Conservation (phyloP, 2,329 filamentous ascomycete genomes). For the Sclerotinia subarctica region DNA sequence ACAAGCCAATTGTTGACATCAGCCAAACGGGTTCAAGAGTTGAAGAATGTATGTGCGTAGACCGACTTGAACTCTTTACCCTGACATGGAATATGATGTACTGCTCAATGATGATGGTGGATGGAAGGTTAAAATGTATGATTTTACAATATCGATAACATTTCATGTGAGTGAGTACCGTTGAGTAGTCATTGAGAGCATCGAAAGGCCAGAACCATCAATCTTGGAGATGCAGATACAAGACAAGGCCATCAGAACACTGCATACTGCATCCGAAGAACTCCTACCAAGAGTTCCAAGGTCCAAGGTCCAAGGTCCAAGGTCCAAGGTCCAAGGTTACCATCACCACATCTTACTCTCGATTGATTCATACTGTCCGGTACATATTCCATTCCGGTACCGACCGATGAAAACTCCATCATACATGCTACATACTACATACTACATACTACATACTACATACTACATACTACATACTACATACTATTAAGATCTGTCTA, state of each 20-base stretch:
- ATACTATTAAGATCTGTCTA: background rate
- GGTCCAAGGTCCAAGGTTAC: background rate
- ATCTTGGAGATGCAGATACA: too few species aligned
- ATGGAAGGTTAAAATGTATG: background rate
- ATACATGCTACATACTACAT: background rate
- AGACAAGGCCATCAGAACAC: too few species aligned
- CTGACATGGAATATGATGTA: conserved; percentile 12
- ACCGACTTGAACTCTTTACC: background rate
- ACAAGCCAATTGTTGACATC: conserved; percentile 10
- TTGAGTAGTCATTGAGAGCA: too few species aligned
- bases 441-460: background rate
- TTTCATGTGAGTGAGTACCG: too few species aligned
- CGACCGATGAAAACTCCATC: background rate
- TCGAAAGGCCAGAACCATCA: too few species aligned
- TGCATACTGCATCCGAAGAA: too few species aligned
- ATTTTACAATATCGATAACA: too few species aligned
- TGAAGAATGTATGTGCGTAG: background rate
- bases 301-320: too few species aligned
- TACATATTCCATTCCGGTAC: background rate
- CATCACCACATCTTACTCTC: background rate
- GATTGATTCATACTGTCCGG: background rate
- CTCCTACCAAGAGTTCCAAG: background rate
- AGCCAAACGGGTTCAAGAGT: background rate
- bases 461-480: background rate
- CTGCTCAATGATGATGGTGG: background rate